Percentiles rank a stretch among this genome's conserved stretches.
Conservation (phyloP, 108 stramenopile species). For the Phaeodactylum tricornutum region DNA sequence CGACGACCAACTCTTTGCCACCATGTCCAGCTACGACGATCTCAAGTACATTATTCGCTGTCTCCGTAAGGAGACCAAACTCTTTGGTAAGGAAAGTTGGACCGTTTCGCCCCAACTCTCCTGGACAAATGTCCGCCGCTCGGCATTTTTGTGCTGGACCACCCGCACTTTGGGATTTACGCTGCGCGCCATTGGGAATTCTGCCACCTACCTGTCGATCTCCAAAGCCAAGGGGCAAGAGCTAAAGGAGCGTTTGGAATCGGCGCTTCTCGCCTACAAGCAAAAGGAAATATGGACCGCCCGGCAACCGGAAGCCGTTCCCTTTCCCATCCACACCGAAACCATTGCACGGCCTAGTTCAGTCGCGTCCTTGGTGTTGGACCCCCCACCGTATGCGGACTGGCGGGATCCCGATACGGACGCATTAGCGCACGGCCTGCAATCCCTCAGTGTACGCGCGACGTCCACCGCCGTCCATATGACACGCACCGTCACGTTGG, state of each 20-base stretch:
- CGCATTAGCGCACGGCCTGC: neutral
- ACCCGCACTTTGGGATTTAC: constrained; percentile 42
- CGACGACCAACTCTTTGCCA: constrained; percentile 24
- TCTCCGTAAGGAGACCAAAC: constrained; percentile 27
- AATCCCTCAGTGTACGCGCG: too few relatives aligned
- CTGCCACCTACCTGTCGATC: constrained; percentile 24
- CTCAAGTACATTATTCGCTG: constrained; percentile 50
- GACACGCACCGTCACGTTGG: neutral
- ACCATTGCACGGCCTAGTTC: neutral
- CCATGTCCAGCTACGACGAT: constrained; percentile 58
- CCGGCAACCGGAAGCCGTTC: constrained; percentile 1
- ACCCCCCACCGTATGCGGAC: neutral
- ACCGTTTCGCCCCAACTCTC: constrained; percentile 39
- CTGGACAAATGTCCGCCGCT: constrained; percentile 36
- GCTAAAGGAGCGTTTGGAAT: constrained; percentile 18
- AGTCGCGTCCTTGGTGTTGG: neutral
- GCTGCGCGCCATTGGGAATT: constrained; percentile 41
- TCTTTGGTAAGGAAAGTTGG: constrained; percentile 43
- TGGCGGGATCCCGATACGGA: neutral
- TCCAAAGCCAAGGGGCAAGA: constrained; percentile 16
- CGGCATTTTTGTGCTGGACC: constrained; percentile 47
- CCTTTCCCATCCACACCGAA: neutral
- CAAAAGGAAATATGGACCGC: constrained; percentile 3
- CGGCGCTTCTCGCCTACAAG: constrained; percentile 16
- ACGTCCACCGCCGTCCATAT: too few relatives aligned